These are phyloP conservation scores for Persicaria tinctoria DNA, from an alignment of 148 eudicot genomes.

Conservation along the genomic window DNA sequence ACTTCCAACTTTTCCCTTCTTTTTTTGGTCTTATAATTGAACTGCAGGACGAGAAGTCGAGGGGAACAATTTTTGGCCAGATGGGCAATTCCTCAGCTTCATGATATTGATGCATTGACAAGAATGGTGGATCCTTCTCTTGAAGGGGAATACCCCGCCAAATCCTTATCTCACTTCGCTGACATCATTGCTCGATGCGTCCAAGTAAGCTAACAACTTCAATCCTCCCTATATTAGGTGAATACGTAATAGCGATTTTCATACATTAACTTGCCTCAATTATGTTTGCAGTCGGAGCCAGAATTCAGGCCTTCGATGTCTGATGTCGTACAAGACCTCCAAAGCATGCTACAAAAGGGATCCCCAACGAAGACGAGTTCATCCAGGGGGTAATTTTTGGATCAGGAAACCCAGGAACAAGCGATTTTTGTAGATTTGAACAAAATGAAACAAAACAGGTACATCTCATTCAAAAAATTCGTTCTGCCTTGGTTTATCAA, in stretches of 20 bases:
- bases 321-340: conserved; percentile 89
- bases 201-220: conserved; percentile 43
- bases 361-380: conserved; percentile 29
- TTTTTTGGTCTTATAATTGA: conserved; percentile 6
- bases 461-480: background rate
- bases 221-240: background rate
- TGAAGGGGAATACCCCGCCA: conserved; percentile 50
- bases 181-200: conserved; percentile 88
- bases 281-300: conserved; percentile 61
- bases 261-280: background rate
- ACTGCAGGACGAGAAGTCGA: conserved; percentile 50
- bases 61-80: conserved; percentile 82
- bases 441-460: background rate
- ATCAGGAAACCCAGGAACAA: background rate
- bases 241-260: background rate
- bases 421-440: conserved; percentile 7
- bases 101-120: conserved; percentile 89
- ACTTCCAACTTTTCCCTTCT: background rate
- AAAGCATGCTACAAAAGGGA: conserved; percentile 59
- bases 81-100: conserved; percentile 98
- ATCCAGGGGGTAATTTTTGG: conserved; percentile 23
- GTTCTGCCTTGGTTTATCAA: background rate
- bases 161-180: conserved; percentile 79
- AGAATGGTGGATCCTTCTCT: conserved; percentile 95
- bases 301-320: conserved; percentile 92